A percentile compares a stretch with the other conserved stretches of the same genome.
These are phyloP conservation scores for Marsdenia floribunda DNA, from an alignment of 257 asterid species.

Conservation along the genomic window DNA sequence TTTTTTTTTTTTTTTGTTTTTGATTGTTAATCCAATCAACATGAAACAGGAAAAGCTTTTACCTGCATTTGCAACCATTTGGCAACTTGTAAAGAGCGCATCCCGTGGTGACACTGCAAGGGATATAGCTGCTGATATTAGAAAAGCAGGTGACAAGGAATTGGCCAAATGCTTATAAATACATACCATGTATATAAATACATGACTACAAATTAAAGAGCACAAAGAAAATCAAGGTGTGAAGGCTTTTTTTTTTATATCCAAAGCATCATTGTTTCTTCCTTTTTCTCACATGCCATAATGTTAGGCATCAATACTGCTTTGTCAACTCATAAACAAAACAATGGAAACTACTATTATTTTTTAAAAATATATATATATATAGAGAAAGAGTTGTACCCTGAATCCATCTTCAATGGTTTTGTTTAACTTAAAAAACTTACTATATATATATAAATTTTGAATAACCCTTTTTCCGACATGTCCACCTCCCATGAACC, in stretches of 20 bases:
- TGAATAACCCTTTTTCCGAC: no score
- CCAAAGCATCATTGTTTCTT: not conserved
- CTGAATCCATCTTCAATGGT: no score
- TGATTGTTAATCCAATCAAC: not conserved
- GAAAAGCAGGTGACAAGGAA: constrained; percentile 7
- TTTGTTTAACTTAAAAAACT: no score
- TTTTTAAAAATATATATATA: no score
- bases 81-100: constrained; percentile 88
- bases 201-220: not conserved
- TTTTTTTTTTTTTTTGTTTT: no score
- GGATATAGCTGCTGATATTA: constrained; percentile 15
- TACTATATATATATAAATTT: no score
- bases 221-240: not conserved
- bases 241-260: not conserved
- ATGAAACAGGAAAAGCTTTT: constrained; percentile 13
- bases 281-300: not conserved
- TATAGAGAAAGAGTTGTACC: no score
- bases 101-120: constrained; percentile 91
- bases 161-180: not conserved
- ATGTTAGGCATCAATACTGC: no score
- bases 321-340: no score
- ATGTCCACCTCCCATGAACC: no score
- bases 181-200: not conserved
- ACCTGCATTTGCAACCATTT: constrained; percentile 98
- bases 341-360: no score